Conservation (phyloP, 1,139 yeast species). For the Saccharomyces hybrid region DNA sequence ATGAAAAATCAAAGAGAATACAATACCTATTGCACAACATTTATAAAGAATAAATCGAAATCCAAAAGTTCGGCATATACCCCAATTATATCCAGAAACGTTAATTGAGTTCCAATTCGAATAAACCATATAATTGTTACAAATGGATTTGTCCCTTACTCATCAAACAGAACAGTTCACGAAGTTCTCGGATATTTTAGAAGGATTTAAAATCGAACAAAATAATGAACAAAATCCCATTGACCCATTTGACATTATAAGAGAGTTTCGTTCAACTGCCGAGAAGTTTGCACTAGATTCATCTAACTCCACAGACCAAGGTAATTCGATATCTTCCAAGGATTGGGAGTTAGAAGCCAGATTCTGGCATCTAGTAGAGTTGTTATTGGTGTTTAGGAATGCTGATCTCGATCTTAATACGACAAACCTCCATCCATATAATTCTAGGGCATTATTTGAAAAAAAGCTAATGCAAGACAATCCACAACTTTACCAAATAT, state of each 20-base stretch:
- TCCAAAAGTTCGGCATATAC: too few relatives aligned
- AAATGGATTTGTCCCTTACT: background rate
- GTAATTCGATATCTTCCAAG: slow-evolving; percentile 17
- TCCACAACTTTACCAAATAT: slow-evolving; percentile 42
- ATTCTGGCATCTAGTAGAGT: slow-evolving; percentile 68
- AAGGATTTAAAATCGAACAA: slow-evolving; percentile 38
- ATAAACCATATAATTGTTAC: background rate
- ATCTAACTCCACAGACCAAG: slow-evolving; percentile 15
- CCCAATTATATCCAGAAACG: background rate
- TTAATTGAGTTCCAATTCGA: background rate
- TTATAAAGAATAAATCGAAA: too few relatives aligned
- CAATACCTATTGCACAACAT: too few relatives aligned
- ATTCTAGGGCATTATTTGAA: slow-evolving; percentile 47
- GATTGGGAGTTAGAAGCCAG: slow-evolving; percentile 68
- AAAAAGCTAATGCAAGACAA: slow-evolving; percentile 45
- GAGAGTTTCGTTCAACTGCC: slow-evolving; percentile 45
- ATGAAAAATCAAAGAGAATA: background rate
- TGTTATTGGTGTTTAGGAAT: slow-evolving; percentile 44
- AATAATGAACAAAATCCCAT: slow-evolving; percentile 16
- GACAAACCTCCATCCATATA: slow-evolving; percentile 28
- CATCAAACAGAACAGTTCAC: background rate
- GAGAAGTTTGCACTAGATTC: slow-evolving; percentile 39
- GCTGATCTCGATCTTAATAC: slow-evolving; percentile 26
- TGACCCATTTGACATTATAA: slow-evolving; percentile 45
- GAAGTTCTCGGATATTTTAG: slow-evolving; percentile 46